Evolutionary conservation across 345 rosid genomes (phyloP).

Genomic region (Sonneratia caseolaris): DNA sequence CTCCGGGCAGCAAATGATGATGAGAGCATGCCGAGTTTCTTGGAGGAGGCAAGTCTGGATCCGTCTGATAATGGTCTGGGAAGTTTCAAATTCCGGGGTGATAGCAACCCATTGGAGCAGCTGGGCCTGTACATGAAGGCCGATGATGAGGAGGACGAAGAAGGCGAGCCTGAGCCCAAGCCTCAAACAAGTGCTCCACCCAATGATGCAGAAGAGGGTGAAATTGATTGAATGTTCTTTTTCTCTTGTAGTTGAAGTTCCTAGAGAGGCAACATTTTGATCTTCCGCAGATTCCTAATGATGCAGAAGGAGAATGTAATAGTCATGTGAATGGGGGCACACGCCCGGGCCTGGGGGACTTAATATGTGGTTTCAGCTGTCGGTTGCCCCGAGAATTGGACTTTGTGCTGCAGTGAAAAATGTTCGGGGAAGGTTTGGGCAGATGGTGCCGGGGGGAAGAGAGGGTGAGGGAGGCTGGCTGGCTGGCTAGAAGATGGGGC

Average conservation of each 20-base stretch:
- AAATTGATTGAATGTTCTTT: conserved; percentile 28
- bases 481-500: too few species aligned
- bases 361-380: too few species aligned
- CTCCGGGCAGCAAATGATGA: conserved; percentile 38
- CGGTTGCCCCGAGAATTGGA: too few species aligned
- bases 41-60: conserved; percentile 50
- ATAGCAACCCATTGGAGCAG: conserved; percentile 63
- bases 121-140: conserved; percentile 78
- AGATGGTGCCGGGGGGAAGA: too few species aligned
- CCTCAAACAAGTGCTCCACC: conserved; percentile 5
- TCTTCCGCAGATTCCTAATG: neutral
- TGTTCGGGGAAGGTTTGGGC: too few species aligned
- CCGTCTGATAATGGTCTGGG: conserved; percentile 40
- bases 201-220: conserved; percentile 49
- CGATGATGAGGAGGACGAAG: conserved; percentile 56
- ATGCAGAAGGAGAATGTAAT: neutral
- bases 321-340: neutral
- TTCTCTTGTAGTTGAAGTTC: neutral
- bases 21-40: conserved; percentile 28
- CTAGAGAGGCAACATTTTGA: neutral
- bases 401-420: too few species aligned
- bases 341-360: neutral
- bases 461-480: too few species aligned
- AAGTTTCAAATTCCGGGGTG: conserved; percentile 61
- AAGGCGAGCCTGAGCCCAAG: conserved; percentile 26